Percentiles rank a stretch among this genome's conserved stretches.
phyloP scores from a whole-genome alignment of 1,284 basidiomycete genomes.

The Somion occarium region DNA sequence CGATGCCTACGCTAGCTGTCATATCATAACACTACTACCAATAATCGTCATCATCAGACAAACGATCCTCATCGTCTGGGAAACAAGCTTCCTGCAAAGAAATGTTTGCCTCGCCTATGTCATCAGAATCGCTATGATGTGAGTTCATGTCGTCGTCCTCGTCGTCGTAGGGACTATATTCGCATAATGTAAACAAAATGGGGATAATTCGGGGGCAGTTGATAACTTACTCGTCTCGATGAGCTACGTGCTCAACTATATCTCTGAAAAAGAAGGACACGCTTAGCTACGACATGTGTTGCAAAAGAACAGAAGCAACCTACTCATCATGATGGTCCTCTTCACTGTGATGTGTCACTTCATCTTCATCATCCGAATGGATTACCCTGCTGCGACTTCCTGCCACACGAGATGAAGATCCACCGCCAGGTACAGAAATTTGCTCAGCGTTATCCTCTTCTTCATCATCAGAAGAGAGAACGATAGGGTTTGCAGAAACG shows the following conservation, averaged over 20 bases:
- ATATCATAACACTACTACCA: too few species aligned
- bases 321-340: not conserved
- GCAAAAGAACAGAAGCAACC: not conserved
- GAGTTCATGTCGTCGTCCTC: not conserved
- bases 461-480: conserved; percentile 3
- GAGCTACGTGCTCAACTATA: conserved; percentile 10
- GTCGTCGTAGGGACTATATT: not conserved
- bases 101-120: not conserved
- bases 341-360: not conserved
- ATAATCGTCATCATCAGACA: too few species aligned
- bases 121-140: not conserved
- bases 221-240: conserved; percentile 12
- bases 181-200: not conserved
- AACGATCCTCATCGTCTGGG: too few species aligned
- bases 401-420: not conserved
- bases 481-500: conserved; percentile 6
- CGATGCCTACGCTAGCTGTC: too few species aligned
- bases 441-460: conserved; percentile 10
- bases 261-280: not conserved
- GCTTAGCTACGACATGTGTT: not conserved
- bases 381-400: not conserved
- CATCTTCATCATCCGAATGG: not conserved
- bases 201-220: not conserved
- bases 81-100: too few species aligned
- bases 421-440: not conserved